Evolutionary conservation across 495 filamentous ascomycete species (phyloP).

Genomic region (Wilcoxina mikolae): DNA sequence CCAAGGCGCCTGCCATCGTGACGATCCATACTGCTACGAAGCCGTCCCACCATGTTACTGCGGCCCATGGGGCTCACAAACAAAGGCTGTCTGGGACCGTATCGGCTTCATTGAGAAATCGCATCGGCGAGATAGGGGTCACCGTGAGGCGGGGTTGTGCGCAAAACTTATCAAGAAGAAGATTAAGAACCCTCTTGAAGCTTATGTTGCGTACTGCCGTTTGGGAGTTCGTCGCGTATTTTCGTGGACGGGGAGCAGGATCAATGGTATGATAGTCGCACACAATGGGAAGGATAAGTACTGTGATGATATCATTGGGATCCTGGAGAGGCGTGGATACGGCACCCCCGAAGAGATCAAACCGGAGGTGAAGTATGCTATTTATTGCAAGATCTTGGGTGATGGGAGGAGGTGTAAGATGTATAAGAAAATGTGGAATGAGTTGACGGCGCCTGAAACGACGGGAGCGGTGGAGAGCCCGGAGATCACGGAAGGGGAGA

Average conservation of each 20-base stretch:
- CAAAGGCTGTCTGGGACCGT: slow-evolving; percentile 13
- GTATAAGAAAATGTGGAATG: slow-evolving; percentile 8
- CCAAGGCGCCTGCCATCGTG: slow-evolving; percentile 1
- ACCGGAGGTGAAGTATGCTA: slow-evolving; percentile 11
- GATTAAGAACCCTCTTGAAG: slow-evolving; percentile 18
- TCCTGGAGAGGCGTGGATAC: slow-evolving; percentile 13
- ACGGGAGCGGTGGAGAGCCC: background rate
- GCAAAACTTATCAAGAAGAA: slow-evolving; percentile 14
- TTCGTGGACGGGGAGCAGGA: background rate
- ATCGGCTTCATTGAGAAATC: slow-evolving; percentile 16
- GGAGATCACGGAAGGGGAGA: background rate
- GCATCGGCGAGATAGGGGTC: background rate
- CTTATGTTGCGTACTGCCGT: slow-evolving; percentile 17
- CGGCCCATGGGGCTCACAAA: slow-evolving; percentile 16
- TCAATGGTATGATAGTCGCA: background rate
- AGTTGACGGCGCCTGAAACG: background rate
- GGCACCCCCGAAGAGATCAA: slow-evolving; percentile 6
- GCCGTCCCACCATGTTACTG: slow-evolving; percentile 22
- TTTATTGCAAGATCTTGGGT: slow-evolving; percentile 18
- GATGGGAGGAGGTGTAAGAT: slow-evolving; percentile 13
- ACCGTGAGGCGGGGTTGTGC: slow-evolving; percentile 10
- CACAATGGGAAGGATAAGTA: slow-evolving; percentile 11
- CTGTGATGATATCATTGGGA: slow-evolving; percentile 15
- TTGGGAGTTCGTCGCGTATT: slow-evolving; percentile 7
- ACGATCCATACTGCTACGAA: slow-evolving; percentile 12